Evolutionary conservation across 2,329 filamentous ascomycete species (phyloP).

Genomic region (Diaporthe australafricana): DNA sequence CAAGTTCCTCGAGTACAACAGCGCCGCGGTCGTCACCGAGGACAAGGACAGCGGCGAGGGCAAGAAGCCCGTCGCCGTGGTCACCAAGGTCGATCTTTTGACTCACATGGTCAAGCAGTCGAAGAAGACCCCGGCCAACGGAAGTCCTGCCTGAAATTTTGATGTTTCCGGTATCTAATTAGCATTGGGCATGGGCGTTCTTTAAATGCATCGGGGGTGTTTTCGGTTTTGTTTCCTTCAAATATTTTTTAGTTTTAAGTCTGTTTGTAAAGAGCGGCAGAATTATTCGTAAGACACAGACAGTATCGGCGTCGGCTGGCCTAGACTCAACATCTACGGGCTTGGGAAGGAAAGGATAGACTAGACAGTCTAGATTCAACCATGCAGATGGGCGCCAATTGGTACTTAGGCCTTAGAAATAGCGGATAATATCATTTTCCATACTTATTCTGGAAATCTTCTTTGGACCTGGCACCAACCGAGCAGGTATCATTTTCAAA

Average conservation of each 20-base stretch:
- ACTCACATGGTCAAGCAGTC: conserved; percentile 85
- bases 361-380: conserved; percentile 33
- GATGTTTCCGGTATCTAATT: conserved; percentile 20
- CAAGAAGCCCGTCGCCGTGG: conserved; percentile 87
- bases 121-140: conserved; percentile 50
- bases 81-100: conserved; percentile 95
- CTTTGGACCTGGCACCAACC: neutral
- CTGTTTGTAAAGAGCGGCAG: conserved; percentile 38
- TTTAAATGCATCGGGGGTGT: too few species aligned
- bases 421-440: neutral
- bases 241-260: too few species aligned
- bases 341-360: conserved; percentile 14
- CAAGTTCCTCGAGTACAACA: conserved; percentile 98
- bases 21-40: conserved; percentile 93
- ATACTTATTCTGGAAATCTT: neutral
- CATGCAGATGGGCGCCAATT: conserved; percentile 15
- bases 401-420: neutral
- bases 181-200: conserved; percentile 32
- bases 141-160: conserved; percentile 35
- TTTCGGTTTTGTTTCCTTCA: too few species aligned
- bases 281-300: conserved; percentile 36
- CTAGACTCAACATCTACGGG: conserved; percentile 49
- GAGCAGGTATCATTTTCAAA: neutral
- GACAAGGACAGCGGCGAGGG: conserved; percentile 64
- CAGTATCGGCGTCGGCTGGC: conserved; percentile 26